Base-by-base conservation (phyloP, 2,329 filamentous ascomycete species). In the Phialemoniopsis sp. region DNA sequence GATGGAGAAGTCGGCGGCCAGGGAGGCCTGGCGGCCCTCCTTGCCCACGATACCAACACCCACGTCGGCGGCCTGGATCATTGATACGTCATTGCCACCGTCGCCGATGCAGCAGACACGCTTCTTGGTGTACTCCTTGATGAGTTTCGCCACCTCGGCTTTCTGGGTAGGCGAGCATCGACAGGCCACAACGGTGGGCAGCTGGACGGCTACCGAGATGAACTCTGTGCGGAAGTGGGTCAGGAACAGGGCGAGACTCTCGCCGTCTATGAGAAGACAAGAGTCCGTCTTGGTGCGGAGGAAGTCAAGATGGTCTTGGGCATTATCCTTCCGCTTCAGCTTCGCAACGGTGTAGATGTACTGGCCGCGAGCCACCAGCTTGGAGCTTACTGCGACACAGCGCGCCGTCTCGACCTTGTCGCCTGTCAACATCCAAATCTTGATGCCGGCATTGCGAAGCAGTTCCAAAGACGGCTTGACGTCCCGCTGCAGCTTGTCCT, bases 381-480 rank as follows among this genome's bases (percentile, higher is more conserved):
- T 96, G 21, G 91, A 90, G 55, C 87, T 94, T 32, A 98, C 86
- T 3, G 93, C 94, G 12, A 98, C 91, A 62, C 93, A 98, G 29
- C 93, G 83, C 13, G 93, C 93, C 13, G 93, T 98, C 65, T 98
- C 93, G 3, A 98, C 88, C 64, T 98, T 98, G 72, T 98, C 93
- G 34, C 93, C 93, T 0, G 93, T 98, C 58, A 98, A 72, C 93
- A 98, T 98, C 93, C 93, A 98, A 37, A 98, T 97, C 63, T 97
- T 97, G 66, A 98, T 93, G 18, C 93, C 93, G 0, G 93, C 93
- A 54, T 98, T 98, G 49, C 93, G 87, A 38, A 98, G 77, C 5
- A 98, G 78, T 62, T 98, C 94, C 6, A 98, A 73, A 0, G 89
- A 95, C 2, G 91, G 87, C 60, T 97, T 98, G 55, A 98, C 93